Conservation (phyloP, 2,329 filamentous ascomycete species). For the Incumbomyces delicatus region DNA sequence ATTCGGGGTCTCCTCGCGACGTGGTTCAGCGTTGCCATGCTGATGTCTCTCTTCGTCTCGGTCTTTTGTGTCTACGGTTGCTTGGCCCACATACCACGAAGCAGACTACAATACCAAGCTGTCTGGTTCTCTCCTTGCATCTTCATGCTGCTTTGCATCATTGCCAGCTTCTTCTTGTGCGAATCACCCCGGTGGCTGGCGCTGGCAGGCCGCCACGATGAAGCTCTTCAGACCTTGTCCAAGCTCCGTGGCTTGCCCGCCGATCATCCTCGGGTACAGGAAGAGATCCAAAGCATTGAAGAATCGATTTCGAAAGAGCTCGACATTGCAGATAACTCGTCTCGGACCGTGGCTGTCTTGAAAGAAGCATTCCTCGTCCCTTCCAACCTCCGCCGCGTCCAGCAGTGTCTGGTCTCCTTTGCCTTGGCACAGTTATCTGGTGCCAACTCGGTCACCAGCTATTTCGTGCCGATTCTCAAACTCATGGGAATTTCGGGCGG, state of each 20-base stretch:
- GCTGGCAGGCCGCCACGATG: conserved; percentile 21
- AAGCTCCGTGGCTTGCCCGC: conserved; percentile 25
- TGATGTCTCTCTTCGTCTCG: conserved; percentile 25
- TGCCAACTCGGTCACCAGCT: conserved; percentile 36
- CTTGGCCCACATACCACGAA: conserved; percentile 23
- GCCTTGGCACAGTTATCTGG: conserved; percentile 37
- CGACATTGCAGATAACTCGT: conserved; percentile 6
- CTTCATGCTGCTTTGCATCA: conserved; percentile 24
- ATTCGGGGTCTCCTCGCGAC: conserved; percentile 30
- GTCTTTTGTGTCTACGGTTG: conserved; percentile 29
- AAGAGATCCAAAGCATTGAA: conserved; percentile 25
- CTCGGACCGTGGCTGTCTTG: conserved; percentile 19
- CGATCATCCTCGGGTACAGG: conserved; percentile 22
- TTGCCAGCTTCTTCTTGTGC: conserved; percentile 24
- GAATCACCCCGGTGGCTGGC: conserved; percentile 31
- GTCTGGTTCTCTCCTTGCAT: conserved; percentile 22
- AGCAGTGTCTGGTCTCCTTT: conserved; percentile 31
- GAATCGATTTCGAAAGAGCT: conserved; percentile 17
- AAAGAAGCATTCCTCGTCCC: conserved; percentile 30
- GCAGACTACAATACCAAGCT: conserved; percentile 27
- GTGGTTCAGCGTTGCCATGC: conserved; percentile 33
- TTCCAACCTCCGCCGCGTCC: conserved; percentile 32
- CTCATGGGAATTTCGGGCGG: conserved; percentile 27
- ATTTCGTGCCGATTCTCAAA: conserved; percentile 35
- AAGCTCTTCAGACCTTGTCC: conserved; percentile 23